These are phyloP conservation scores for Kwoniella botswanensis DNA, from an alignment of 768 basidiomycete genomes.

Conservation along the genomic window DNA sequence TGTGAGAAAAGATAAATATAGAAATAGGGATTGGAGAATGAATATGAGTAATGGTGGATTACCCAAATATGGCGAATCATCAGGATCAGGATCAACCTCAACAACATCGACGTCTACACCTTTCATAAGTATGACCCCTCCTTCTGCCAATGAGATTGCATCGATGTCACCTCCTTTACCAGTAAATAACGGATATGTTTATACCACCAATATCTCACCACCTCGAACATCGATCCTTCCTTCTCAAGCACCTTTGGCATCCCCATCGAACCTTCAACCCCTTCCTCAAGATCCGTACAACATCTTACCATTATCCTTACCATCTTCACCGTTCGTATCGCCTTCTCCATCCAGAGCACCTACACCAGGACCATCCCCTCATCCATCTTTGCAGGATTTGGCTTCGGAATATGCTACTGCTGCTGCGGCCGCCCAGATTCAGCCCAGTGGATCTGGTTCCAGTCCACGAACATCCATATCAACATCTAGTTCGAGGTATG, in stretches of 20 bases:
- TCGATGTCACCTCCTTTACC: constrained; percentile 14
- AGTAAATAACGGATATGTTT: constrained; percentile 5
- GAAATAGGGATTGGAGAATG: constrained; percentile 33
- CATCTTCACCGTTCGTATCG: constrained; percentile 30
- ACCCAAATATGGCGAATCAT: constrained; percentile 25
- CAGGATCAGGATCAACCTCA: constrained; percentile 9
- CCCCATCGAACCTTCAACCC: constrained; percentile 14
- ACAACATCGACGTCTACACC: constrained; percentile 15
- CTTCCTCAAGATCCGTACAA: constrained; percentile 41
- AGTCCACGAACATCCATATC: constrained; percentile 37
- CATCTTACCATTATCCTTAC: constrained; percentile 41
- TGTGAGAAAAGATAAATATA: constrained; percentile 6
- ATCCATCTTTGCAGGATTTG: constrained; percentile 27
- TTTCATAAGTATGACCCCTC: constrained; percentile 39
- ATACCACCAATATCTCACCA: constrained; percentile 18
- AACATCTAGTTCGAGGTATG: constrained; percentile 30
- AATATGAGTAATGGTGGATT: constrained; percentile 20
- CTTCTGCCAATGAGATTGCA: not conserved
- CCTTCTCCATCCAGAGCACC: constrained; percentile 25
- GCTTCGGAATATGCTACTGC: constrained; percentile 22
- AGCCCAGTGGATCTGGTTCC: constrained; percentile 22
- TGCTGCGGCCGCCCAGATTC: not conserved
- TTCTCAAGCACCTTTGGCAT: constrained; percentile 22
- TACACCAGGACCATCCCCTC: constrained; percentile 33
- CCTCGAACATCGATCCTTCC: constrained; percentile 17